phyloP scores from a whole-genome alignment of 2,329 filamentous ascomycete species.

The Diplodia scrobiculata region DNA sequence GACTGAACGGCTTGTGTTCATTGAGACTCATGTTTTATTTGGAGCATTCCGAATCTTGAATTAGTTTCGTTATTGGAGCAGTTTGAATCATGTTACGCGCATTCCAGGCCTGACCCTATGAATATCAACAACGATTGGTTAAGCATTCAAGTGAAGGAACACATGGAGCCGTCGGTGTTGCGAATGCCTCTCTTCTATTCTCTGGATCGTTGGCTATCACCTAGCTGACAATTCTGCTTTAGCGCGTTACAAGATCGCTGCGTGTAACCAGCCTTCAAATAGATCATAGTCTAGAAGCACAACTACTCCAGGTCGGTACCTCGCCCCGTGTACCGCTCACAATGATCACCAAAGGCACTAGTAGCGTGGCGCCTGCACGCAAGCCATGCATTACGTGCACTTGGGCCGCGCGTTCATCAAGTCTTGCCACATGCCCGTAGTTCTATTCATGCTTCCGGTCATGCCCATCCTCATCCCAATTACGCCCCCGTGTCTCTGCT shows the following conservation, averaged over 20 bases:
- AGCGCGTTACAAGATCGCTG: too few species aligned
- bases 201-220: too few species aligned
- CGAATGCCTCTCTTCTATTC: too few species aligned
- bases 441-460: not conserved
- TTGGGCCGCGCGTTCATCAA: not conserved
- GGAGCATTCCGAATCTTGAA: not conserved
- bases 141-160: too few species aligned
- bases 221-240: too few species aligned
- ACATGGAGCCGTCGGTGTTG: too few species aligned
- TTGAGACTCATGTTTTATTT: too few species aligned
- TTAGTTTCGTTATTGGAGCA: not conserved
- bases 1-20: slow-evolving; percentile 1
- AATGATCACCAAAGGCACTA: not conserved
- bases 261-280: not conserved
- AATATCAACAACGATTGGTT: too few species aligned
- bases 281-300: not conserved
- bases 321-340: not conserved
- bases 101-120: too few species aligned
- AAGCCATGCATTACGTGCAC: not conserved
- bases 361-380: not conserved
- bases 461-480: not conserved
- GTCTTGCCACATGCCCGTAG: not conserved
- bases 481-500: not conserved
- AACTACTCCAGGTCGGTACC: not conserved
- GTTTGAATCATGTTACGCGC: too few species aligned